Conservation (phyloP, 805 yeast species). For the Yarrowia deformans region DNA sequence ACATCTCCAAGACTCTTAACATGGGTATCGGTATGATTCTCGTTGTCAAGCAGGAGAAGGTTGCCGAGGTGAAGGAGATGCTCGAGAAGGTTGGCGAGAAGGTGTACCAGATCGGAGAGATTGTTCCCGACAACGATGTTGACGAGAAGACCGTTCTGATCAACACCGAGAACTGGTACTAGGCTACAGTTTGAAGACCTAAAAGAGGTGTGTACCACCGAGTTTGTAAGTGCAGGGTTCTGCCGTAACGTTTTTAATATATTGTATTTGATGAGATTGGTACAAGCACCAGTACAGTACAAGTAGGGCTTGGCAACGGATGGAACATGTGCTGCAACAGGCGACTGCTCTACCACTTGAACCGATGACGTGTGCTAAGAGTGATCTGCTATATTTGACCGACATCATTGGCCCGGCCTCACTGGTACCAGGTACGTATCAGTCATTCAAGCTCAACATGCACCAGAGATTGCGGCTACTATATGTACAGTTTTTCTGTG, state of each 20-base stretch:
- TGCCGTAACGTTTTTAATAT: slow-evolving; percentile 31
- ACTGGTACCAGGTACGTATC: too few relatives aligned
- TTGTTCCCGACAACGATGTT: slow-evolving; percentile 54
- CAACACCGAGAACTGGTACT: slow-evolving; percentile 51
- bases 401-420: too few relatives aligned
- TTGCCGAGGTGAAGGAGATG: slow-evolving; percentile 59
- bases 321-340: too few relatives aligned
- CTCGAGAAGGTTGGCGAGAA: slow-evolving; percentile 74
- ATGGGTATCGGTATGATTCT: slow-evolving; percentile 97
- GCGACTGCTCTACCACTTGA: too few relatives aligned
- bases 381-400: too few relatives aligned
- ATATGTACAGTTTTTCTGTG: too few relatives aligned
- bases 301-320: too few relatives aligned
- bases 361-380: too few relatives aligned
- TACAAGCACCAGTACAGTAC: not conserved
- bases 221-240: slow-evolving; percentile 33
- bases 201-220: not conserved
- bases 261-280: not conserved
- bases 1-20: slow-evolving; percentile 89
- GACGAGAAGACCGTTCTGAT: slow-evolving; percentile 52
- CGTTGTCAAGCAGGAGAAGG: slow-evolving; percentile 76
- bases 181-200: slow-evolving; percentile 13
- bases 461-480: too few relatives aligned
- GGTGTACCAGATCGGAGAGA: slow-evolving; percentile 72
- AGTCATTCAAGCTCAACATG: too few relatives aligned